Base-by-base conservation (phyloP, 179 eudicot genomes). In the Beta macrorhiza region DNA sequence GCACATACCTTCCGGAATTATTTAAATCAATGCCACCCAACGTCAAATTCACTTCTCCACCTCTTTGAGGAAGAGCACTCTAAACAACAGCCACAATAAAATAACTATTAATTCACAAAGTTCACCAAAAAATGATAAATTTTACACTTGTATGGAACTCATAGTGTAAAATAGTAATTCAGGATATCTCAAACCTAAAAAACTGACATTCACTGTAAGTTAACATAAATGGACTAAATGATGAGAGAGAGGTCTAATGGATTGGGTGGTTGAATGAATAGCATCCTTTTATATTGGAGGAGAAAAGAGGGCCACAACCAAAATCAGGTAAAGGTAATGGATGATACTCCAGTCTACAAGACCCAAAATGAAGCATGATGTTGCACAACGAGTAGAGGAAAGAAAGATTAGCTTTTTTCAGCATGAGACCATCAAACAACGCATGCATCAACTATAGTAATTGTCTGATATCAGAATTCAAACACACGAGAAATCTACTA, bases 1-100 rank as follows among this genome's bases (percentile, higher is more conserved):
- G 59, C 61, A 49, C 72, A 74, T 88, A 95, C 99, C 99, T 95
- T 79, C 99, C 99, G n/a, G 99, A 97, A 89, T 95, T 97, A 87
- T 97, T 95, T 82, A 97, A 90, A 86, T 97, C 99, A 84, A 97
- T 93, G 65, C 99, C 99, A 25, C 99, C 99, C 84, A 97, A 82
- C 47, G 97, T 97, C 84, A 97, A 85, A 87, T 97, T 97, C 67
- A 94, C 97, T 88, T 97, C 99, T 85, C 98, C 97, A 17, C 97
- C 95, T 84, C 90, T 91, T 84, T 92, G 98, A 56, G 97, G 92
- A 86, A 93, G 94, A 69, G 94, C 93, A 84, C 92, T 93, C 99
- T 97, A 80, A 73, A 83, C 8, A 71, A 85, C 74, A 83, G 84
- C 57, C 72, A 78, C 65, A 63, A 12, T 52, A 25, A 51, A 11